Conservation (phyloP, 495 filamentous ascomycete genomes). For the Niebla homalea region DNA sequence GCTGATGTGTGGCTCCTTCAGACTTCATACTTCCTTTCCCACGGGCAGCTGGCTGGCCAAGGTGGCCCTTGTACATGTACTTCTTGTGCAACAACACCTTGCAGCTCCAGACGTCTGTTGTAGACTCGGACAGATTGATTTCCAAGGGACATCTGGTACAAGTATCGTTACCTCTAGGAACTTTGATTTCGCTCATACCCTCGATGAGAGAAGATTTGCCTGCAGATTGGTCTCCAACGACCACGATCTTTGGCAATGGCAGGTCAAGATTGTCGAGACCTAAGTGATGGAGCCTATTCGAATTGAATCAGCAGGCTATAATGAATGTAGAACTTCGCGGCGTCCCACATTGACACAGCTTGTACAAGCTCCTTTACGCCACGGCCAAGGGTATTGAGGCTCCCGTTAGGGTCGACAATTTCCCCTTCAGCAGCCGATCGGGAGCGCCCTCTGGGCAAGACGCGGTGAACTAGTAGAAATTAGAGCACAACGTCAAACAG, state of each 20-base stretch:
- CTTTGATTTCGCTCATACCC: conserved; percentile 61
- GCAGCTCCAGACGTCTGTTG: conserved; percentile 44
- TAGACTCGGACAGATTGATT: conserved; percentile 50
- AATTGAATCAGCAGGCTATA: too few relatives aligned
- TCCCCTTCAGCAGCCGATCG: not conserved
- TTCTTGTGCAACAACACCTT: conserved; percentile 44
- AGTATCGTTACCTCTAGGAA: conserved; percentile 53
- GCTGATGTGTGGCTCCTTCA: conserved; percentile 17
- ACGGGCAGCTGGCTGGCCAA: conserved; percentile 15
- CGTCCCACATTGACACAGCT: conserved; percentile 26
- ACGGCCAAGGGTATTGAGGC: conserved; percentile 23
- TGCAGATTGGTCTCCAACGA: conserved; percentile 69
- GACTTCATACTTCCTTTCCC: conserved; percentile 1
- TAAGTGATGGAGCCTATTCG: conserved; percentile 23
- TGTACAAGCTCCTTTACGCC: conserved; percentile 32
- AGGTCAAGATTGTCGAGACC: conserved; percentile 43
- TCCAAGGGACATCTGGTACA: conserved; percentile 70
- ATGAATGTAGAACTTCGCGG: too few relatives aligned
- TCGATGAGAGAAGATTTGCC: conserved; percentile 76
- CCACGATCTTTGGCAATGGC: conserved; percentile 58
- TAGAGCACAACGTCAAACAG: not conserved
- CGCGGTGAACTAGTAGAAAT: not conserved
- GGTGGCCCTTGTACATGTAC: conserved; percentile 33
- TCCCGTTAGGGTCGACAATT: not conserved
- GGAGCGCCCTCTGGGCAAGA: not conserved